These are phyloP conservation scores for Exophiala lecanii-corni DNA, from an alignment of 2,329 filamentous ascomycete genomes.

Conservation along the genomic window DNA sequence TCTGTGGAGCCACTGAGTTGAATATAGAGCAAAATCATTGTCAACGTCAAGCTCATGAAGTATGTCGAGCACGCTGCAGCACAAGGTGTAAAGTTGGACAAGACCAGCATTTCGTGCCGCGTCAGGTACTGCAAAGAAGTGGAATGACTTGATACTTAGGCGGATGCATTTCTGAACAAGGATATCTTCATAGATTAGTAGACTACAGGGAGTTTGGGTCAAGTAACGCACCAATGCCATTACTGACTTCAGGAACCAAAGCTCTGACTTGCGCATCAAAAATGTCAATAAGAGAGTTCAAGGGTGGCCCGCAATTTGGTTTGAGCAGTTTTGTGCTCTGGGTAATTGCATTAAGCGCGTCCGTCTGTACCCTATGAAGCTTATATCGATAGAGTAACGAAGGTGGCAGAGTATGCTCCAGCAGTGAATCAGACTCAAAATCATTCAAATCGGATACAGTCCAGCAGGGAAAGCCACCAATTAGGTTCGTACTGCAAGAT, in stretches of 20 bases:
- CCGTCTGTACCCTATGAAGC: constrained; percentile 7
- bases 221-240: constrained; percentile 1
- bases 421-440: background rate
- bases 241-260: too few species aligned
- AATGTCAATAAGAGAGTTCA: constrained; percentile 12
- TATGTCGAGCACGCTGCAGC: background rate
- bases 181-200: constrained; percentile 5
- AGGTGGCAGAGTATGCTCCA: constrained; percentile 4
- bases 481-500: constrained; percentile 8
- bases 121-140: constrained; percentile 10
- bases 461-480: constrained; percentile 10
- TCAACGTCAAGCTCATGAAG: background rate
- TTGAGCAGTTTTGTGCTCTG: constrained; percentile 3
- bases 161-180: constrained; percentile 9
- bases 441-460: constrained; percentile 1
- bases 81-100: constrained; percentile 1
- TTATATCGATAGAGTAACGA: constrained; percentile 6
- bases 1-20: constrained; percentile 1
- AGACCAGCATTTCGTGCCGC: too few species aligned
- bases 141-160: constrained; percentile 7
- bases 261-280: constrained; percentile 10
- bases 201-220: background rate
- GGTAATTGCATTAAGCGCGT: constrained; percentile 8
- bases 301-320: background rate
- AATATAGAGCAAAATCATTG: constrained; percentile 3